A percentile compares a stretch with the other conserved stretches of the same genome.
These are phyloP conservation scores for Penicillium hordei DNA, from an alignment of 2,329 filamentous ascomycete genomes.

Conservation along the genomic window DNA sequence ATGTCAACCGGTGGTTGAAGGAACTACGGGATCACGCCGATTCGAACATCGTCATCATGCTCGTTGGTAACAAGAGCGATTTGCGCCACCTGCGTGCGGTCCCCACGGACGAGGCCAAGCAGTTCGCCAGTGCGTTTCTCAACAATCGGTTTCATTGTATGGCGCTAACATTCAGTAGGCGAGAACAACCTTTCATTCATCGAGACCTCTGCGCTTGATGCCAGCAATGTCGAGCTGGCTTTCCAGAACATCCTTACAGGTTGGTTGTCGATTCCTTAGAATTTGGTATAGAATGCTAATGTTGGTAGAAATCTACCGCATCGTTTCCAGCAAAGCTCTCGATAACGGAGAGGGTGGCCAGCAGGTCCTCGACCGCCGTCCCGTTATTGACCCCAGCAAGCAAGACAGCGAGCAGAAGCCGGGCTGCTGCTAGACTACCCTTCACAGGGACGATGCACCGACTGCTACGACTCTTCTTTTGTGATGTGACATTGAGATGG, in stretches of 20 bases:
- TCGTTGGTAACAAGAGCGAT: slow-evolving; percentile 99
- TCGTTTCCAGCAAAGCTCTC: slow-evolving; percentile 95
- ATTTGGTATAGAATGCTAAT: slow-evolving; percentile 8
- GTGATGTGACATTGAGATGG: slow-evolving; percentile 42
- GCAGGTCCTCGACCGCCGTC: slow-evolving; percentile 75
- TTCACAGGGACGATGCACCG: slow-evolving; percentile 28
- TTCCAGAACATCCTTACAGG: slow-evolving; percentile 99
- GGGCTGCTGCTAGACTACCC: slow-evolving; percentile 43
- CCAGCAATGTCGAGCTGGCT: slow-evolving; percentile 97
- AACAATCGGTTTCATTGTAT: background rate
- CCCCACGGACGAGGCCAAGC: slow-evolving; percentile 95
- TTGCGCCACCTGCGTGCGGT: slow-evolving; percentile 96
- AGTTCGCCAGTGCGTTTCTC: slow-evolving; percentile 78
- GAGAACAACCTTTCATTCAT: slow-evolving; percentile 99
- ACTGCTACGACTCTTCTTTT: slow-evolving; percentile 40
- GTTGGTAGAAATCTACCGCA: slow-evolving; percentile 89
- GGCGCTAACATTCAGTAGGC: slow-evolving; percentile 56
- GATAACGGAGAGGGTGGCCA: slow-evolving; percentile 82
- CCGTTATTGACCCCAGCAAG: slow-evolving; percentile 78
- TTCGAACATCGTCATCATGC: slow-evolving; percentile 99
- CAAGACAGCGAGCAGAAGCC: slow-evolving; percentile 74
- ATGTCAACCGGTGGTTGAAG: slow-evolving; percentile 98
- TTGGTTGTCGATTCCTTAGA: slow-evolving; percentile 49
- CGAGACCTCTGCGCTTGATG: slow-evolving; percentile 96
- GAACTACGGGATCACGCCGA: slow-evolving; percentile 97